Evolutionary conservation across 2,329 filamentous ascomycete species (phyloP), one percentile per base, ranked within the genome.

Genomic region (Verticillium alfalfae): DNA sequence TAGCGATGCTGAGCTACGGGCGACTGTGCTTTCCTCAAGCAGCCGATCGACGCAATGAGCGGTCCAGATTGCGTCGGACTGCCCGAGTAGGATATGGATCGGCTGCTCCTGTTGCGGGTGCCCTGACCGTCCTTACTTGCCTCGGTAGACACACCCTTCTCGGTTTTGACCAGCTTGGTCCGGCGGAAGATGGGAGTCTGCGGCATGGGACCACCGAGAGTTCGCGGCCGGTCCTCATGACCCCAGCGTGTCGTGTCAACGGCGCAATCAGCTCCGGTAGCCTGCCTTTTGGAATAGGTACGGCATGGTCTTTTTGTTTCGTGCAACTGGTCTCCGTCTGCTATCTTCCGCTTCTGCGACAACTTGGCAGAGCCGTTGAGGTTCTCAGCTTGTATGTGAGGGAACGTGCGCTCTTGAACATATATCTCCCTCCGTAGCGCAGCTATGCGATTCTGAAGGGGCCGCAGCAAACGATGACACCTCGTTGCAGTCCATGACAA

Each of bases 391-490:
- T 22, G 18, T 18, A 52, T 13, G 10, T 3, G 9, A 18, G 12
- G n/a, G n/a, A 8, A 13, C 8, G 8, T 18, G 38, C 26, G 63
- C 49, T 34, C 60, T 64, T 10, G 59, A 59, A 1, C 34, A 10
- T 22, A 52, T 34, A 9, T 61, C 59, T 10, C 65, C 54, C 12
- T 60, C 39, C 75, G 74, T 6, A 82, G 67, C 2, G 72, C 68
- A n/a, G 70, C 66, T 31, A 83, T 66, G 10, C 79, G 76, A 8
- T 77, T 73, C 36, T 81, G 73, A 0, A 83, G 68, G 38, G 81
- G 80, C 3, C 80, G 78, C 18, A 83, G 72, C 6, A 82, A 67
- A 2, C 79, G 74, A 57, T 79, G 76, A 55, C 80, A 83, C 61
- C 79, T 71, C 58, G 78, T 74, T 5, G 80, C 77, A 5, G 79